Evolutionary conservation across 352 stramenopile genomes (phyloP).

Genomic region (Phytophthora podocarpi): DNA sequence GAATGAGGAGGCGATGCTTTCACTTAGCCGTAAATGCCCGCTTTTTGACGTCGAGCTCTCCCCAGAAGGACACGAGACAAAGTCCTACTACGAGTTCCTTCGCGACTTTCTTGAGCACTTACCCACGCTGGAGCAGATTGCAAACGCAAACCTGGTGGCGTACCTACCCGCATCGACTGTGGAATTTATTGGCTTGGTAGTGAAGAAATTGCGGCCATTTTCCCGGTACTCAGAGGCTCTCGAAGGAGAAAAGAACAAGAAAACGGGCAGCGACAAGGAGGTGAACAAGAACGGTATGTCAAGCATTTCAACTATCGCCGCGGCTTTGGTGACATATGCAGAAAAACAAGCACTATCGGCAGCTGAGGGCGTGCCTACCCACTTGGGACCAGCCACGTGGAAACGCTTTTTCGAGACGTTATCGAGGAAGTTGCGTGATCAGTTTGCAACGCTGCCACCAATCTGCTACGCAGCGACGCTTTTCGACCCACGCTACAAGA

Average conservation of each 20-base stretch:
- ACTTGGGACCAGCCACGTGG: conserved; percentile 52
- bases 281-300: conserved; percentile 75
- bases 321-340: conserved; percentile 68
- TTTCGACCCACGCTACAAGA: conserved; percentile 83
- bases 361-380: conserved; percentile 31
- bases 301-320: conserved; percentile 75
- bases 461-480: conserved; percentile 76
- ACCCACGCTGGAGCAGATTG: conserved; percentile 55
- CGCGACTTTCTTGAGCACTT: conserved; percentile 54
- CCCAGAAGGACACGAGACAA: conserved; percentile 23
- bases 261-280: conserved; percentile 79
- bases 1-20: conserved; percentile 37
- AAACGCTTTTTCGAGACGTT: conserved; percentile 69
- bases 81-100: conserved; percentile 73
- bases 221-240: conserved; percentile 74
- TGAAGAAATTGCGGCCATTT: conserved; percentile 83
- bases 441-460: conserved; percentile 56
- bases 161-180: conserved; percentile 41
- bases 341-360: conserved; percentile 58
- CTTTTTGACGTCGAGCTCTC: conserved; percentile 44
- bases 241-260: conserved; percentile 74
- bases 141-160: conserved; percentile 54
- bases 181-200: conserved; percentile 60
- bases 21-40: conserved; percentile 58
- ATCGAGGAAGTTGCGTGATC: conserved; percentile 53